These are phyloP conservation scores for Fusarium miscanthi DNA, from an alignment of 2,329 filamentous ascomycete genomes.

Conservation along the genomic window DNA sequence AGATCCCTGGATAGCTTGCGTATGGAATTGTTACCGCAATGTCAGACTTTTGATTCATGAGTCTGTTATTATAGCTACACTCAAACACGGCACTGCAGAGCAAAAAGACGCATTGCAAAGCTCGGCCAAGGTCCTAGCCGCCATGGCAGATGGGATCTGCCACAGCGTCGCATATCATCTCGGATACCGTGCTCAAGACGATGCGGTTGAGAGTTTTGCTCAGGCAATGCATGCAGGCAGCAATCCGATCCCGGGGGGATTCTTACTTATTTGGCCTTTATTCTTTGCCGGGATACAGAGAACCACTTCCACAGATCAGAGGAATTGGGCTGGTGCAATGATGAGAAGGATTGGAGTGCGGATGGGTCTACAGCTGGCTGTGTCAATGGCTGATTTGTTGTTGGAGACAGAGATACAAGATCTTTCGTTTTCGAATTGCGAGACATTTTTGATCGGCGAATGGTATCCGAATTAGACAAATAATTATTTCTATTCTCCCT, in stretches of 20 bases:
- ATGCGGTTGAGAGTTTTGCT: accelerated
- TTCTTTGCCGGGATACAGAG: constrained; percentile 33
- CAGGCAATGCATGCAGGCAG: background rate
- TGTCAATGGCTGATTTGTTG: constrained; percentile 33
- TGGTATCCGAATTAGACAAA: constrained; percentile 26
- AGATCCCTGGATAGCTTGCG: constrained; percentile 32
- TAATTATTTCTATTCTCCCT: background rate
- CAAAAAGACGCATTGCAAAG: constrained; percentile 10
- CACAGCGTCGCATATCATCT: constrained; percentile 36
- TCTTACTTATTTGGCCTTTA: constrained; percentile 32
- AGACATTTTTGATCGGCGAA: constrained; percentile 30
- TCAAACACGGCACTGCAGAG: constrained; percentile 16
- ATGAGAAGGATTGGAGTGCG: constrained; percentile 27
- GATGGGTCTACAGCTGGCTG: constrained; percentile 36
- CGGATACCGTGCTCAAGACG: constrained; percentile 2
- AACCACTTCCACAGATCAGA: constrained; percentile 21
- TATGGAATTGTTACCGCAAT: constrained; percentile 40
- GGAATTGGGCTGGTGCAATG: constrained; percentile 22
- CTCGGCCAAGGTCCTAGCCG: constrained; percentile 6
- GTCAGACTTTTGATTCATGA: constrained; percentile 34
- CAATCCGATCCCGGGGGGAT: constrained; percentile 20
- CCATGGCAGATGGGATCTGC: constrained; percentile 33
- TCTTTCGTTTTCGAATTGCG: constrained; percentile 32
- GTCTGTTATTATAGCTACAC: constrained; percentile 25
- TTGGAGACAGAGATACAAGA: constrained; percentile 18